Base-by-base conservation (phyloP, 2,329 filamentous ascomycete genomes). In the Moelleriella libera region DNA sequence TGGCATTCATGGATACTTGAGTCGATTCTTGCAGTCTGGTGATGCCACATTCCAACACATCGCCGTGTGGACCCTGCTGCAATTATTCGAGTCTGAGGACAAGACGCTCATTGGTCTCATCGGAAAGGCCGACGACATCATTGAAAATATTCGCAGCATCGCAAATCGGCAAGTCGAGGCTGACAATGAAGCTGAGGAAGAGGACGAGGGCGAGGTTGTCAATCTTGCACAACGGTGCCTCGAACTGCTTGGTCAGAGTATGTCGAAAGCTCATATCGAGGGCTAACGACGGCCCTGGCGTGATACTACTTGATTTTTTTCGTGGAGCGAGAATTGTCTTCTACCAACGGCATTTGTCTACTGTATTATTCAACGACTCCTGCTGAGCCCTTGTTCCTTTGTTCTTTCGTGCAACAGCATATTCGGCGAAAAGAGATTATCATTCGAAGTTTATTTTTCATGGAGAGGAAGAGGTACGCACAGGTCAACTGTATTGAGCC, bases 1-100 rank as follows among this genome's bases (percentile, higher is more conserved):
- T 43, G 92, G 92, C 43, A 95, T 98, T 51, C 89, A 96, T 60
- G 92, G 92, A 47, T 98, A 98, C 61, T 75, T 98, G 37, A 85
- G 82, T 57, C 82, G 90, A 47, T 98, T 98, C 72, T 75, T 98
- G 14, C 86, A 85, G 43, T 96, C 88, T 53, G 90, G 89, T 41
- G 92, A 98, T 61, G 82, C 92, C 1, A 98, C 92, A 0, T 98
- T 98, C 73, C 92, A 98, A 66, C 92, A 98, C 63, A 98, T 98
- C 60, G 92, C 92, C 45, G 95, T 97, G 53, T 98, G 92, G 92
- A 98, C 92, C 1, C 69, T 98, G 44, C 76, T 98, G 4, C 92
- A 98, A 62, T 76, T 98, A 3, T 82, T 98, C 45, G 92, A 98
- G 66, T 96, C 90, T 0, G 89, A 94, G 62, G 90, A 98, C 61